Base-by-base conservation (phyloP, 805 yeast species). In the Saitoella complicata region DNA sequence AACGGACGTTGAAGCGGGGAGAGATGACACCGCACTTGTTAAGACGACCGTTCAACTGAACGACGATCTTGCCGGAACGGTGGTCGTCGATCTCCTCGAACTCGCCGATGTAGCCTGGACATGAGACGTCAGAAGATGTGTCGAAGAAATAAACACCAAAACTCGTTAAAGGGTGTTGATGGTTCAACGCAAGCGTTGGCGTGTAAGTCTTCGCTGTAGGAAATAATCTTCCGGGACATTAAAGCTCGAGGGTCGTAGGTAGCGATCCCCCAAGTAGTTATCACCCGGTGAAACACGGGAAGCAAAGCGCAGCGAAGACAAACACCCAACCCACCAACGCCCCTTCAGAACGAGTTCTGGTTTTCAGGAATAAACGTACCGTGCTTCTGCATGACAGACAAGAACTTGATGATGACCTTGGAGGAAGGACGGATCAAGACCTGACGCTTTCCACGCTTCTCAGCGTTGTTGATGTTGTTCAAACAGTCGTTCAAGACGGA, bases 11-110 rank as follows among this genome's bases (percentile, higher is more conserved):
- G 78, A 85, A 87, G 77, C 97, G 85, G 71, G 97, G 97, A 54
- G 94, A 84, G 69, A 87, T 87, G 53, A 88, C 97, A 75, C 97
- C 97, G 67, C 91, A 86, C 76, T 87, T 88, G 94, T 86, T 86
- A 65, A 86, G 77, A 76, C 96, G 83, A 71, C 96, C 96, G 80
- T 84, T 86, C 64, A 86, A 78, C 73, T 84, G 94, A 55, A 86
- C 85, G 58, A 87, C 95, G 56, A 86, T 83, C 81, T 86, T 86
- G 64, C 95, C 96, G 49, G 95, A 83, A 78, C 96, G 84, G 87
- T 86, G 96, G 78, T 86, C 95, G 66, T 86, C 96, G 62, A 86
- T 86, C 80, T 80, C 84, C 77, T 87, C 95, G 70, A 86, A 86
- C 73, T 86, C 96, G 65, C 87, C 95, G 74, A 86, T 87, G 91